Conservation (phyloP, 106 monocot species). For the Phalaenopsis equestris region DNA sequence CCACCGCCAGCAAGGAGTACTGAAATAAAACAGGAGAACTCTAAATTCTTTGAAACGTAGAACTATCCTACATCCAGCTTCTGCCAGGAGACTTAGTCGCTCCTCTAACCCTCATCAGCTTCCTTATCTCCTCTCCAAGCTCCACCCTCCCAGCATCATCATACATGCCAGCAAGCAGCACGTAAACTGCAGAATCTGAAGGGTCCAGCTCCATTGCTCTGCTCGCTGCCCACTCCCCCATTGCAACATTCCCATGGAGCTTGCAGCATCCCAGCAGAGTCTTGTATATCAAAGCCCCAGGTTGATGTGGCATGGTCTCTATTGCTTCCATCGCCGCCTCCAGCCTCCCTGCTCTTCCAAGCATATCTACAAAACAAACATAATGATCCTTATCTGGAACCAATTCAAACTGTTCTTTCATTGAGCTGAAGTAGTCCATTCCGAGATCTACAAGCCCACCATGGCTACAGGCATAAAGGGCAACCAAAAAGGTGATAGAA, state of each 20-base stretch:
- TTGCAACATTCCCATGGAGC: conserved; percentile 36
- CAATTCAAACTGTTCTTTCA: conserved; percentile 39
- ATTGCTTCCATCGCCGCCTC: conserved; percentile 43
- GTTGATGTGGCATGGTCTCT: conserved; percentile 39
- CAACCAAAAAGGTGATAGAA: conserved; percentile 48
- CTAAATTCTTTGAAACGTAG: too few species aligned
- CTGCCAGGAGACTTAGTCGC: conserved; percentile 41
- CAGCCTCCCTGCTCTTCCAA: conserved; percentile 71
- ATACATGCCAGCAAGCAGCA: conserved; percentile 47
- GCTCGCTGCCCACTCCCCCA: conserved; percentile 58
- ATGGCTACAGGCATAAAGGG: conserved; percentile 72
- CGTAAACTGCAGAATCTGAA: conserved; percentile 43
- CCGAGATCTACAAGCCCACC: conserved; percentile 61
- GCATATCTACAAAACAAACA: conserved; percentile 62
- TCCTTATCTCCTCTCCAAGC: conserved; percentile 29
- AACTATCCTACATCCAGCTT: conserved; percentile 44
- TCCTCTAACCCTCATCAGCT: conserved; percentile 52
- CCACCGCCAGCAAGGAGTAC: too few species aligned
- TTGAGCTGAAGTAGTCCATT: conserved; percentile 62
- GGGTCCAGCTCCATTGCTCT: conserved; percentile 43
- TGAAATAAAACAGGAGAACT: too few species aligned
- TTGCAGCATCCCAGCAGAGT: conserved; percentile 61
- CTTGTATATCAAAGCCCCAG: conserved; percentile 58
- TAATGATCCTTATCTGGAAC: conserved; percentile 53
- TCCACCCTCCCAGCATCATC: conserved; percentile 51